A percentile compares a stretch with the other conserved stretches of the same genome.
phyloP scores from a whole-genome alignment of 176 grass and related monocot species.

The Oryza brachyantha region DNA sequence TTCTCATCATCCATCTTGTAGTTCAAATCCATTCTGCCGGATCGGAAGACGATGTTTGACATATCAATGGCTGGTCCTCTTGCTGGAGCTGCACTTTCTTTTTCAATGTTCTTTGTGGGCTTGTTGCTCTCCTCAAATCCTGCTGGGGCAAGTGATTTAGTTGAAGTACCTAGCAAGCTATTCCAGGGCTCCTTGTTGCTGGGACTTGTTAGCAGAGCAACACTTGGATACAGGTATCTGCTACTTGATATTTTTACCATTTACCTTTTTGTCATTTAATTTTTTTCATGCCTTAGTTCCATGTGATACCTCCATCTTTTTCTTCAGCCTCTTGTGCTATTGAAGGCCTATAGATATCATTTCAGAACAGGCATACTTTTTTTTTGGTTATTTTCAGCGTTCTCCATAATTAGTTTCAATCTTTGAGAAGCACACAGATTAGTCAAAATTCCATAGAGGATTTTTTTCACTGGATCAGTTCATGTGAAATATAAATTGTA shows the following conservation, averaged over 20 bases:
- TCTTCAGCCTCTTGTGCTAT: not conserved
- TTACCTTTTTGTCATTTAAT: not conserved
- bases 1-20: constrained; percentile 49
- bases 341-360: not conserved
- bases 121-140: constrained; percentile 84
- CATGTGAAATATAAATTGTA: not conserved
- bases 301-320: constrained; percentile 12
- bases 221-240: constrained; percentile 83
- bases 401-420: not conserved
- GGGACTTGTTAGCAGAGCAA: constrained; percentile 90
- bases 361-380: not conserved
- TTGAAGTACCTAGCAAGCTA: constrained; percentile 89
- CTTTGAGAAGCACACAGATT: not conserved
- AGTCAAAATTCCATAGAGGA: not conserved
- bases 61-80: constrained; percentile 85
- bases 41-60: constrained; percentile 90
- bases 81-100: constrained; percentile 89
- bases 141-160: constrained; percentile 73
- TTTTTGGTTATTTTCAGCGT: not conserved
- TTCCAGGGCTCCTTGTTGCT: constrained; percentile 98
- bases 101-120: constrained; percentile 96
- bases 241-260: constrained; percentile 8
- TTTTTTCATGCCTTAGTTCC: not conserved
- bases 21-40: constrained; percentile 98
- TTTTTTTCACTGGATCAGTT: constrained; percentile 13